phyloP scores from a whole-genome alignment of 805 yeast genomes.

The Saccharomycodes ludwigii region DNA sequence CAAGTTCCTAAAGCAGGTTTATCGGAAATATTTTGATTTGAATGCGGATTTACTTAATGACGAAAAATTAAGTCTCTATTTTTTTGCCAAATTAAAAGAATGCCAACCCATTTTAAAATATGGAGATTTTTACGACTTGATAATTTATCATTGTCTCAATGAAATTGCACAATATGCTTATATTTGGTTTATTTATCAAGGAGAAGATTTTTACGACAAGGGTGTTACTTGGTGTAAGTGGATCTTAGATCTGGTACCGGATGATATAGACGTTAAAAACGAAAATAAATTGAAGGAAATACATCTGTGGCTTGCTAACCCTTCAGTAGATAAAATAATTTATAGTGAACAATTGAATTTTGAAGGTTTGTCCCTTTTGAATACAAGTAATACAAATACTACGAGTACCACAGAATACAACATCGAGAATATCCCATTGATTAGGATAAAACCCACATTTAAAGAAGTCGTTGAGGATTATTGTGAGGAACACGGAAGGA shows the following conservation, averaged over 20 bases:
- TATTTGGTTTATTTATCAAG: background rate
- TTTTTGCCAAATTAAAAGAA: background rate
- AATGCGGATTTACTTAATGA: background rate
- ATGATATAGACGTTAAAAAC: background rate
- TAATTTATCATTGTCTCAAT: background rate
- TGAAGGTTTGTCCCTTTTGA: constrained; percentile 3
- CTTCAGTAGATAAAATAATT: constrained; percentile 7
- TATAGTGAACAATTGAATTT: constrained; percentile 15
- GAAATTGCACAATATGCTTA: background rate
- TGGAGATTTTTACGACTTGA: background rate
- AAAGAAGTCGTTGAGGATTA: constrained; percentile 53
- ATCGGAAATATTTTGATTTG: background rate
- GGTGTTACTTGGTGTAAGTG: background rate
- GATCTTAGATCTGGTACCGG: background rate
- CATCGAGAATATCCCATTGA: constrained; percentile 27
- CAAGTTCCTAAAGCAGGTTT: background rate
- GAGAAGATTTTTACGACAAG: background rate
- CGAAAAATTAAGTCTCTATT: background rate
- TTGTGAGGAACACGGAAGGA: constrained; percentile 40
- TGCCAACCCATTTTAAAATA: background rate
- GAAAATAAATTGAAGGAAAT: constrained; percentile 6
- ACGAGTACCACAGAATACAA: constrained; percentile 6
- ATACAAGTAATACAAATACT: background rate
- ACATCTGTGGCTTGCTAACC: constrained; percentile 3
- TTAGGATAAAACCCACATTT: constrained; percentile 35